These are phyloP conservation scores for Laetiporus sulphureus DNA, from an alignment of 1,284 basidiomycete genomes.

Conservation along the genomic window DNA sequence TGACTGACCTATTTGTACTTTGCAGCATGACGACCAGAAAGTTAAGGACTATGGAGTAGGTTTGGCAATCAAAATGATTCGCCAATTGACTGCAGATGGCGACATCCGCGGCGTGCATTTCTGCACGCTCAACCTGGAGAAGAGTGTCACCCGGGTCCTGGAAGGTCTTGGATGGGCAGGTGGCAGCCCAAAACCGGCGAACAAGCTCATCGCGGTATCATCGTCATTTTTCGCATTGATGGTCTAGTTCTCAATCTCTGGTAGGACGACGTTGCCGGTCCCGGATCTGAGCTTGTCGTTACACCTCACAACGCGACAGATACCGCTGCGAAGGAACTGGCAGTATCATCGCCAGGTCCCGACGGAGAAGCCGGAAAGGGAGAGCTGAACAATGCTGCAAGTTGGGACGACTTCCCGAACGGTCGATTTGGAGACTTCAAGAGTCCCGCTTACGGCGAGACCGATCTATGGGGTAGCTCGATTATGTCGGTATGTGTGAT, in stretches of 20 bases:
- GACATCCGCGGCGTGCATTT: conserved; percentile 85
- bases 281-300: conserved; percentile 40
- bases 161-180: conserved; percentile 72
- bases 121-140: conserved; percentile 96
- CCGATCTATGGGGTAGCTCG: conserved; percentile 66
- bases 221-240: neutral
- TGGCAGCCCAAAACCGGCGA: conserved; percentile 34
- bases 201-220: conserved; percentile 63
- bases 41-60: conserved; percentile 87
- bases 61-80: conserved; percentile 75
- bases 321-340: conserved; percentile 44
- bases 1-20: too few relatives aligned
- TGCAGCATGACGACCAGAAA: conserved; percentile 81
- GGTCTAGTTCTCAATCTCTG: neutral
- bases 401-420: conserved; percentile 99
- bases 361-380: conserved; percentile 61
- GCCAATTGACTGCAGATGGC: conserved; percentile 44
- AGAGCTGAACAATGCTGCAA: conserved; percentile 66
- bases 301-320: conserved; percentile 57
- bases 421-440: conserved; percentile 98
- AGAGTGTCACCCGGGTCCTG: conserved; percentile 87
- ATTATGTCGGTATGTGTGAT: conserved; percentile 42
- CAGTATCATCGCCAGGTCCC: conserved; percentile 27
- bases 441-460: conserved; percentile 89
- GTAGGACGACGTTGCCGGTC: conserved; percentile 19